A percentile compares a stretch with the other conserved stretches of the same genome.
Conservation (phyloP, 2,329 filamentous ascomycete species). For the Aspergillus nomiae region DNA sequence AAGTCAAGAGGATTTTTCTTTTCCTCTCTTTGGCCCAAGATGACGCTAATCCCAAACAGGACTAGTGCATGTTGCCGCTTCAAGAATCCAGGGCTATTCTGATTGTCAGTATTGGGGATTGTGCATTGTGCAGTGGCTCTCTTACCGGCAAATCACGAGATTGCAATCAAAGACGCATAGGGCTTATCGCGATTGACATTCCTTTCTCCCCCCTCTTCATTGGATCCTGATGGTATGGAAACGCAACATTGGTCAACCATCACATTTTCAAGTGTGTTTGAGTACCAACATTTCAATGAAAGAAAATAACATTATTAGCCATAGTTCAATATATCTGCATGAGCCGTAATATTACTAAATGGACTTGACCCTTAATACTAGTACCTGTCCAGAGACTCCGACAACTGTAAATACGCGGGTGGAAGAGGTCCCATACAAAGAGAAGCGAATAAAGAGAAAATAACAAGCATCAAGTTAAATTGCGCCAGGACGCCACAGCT, state of each 20-base stretch:
- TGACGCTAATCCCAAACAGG: slow-evolving; percentile 25
- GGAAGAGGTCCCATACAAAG: background rate
- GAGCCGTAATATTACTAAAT: background rate
- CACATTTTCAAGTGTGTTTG: too few species aligned
- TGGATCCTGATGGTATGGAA: too few species aligned
- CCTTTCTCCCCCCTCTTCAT: background rate
- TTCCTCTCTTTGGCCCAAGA: slow-evolving; percentile 17
- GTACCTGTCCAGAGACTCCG: background rate
- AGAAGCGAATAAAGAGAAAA: background rate
- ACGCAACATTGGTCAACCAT: too few species aligned
- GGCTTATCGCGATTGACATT: slow-evolving; percentile 1
- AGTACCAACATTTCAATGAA: background rate
- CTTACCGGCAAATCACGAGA: slow-evolving; percentile 11
- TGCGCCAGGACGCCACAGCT: slow-evolving; percentile 30
- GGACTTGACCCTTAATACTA: background rate
- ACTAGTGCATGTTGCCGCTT: slow-evolving; percentile 17
- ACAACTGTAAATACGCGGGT: background rate
- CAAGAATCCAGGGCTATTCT: slow-evolving; percentile 24
- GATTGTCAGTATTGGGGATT: background rate
- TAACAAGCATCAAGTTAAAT: background rate
- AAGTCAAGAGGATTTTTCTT: slow-evolving; percentile 35
- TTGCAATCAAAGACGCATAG: background rate
- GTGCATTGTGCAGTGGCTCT: background rate
- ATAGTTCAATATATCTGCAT: background rate
- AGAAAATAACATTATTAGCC: background rate